These are phyloP conservation scores for Dillenia turbinata DNA, from an alignment of 164 flowering plant species.

Conservation along the genomic window DNA sequence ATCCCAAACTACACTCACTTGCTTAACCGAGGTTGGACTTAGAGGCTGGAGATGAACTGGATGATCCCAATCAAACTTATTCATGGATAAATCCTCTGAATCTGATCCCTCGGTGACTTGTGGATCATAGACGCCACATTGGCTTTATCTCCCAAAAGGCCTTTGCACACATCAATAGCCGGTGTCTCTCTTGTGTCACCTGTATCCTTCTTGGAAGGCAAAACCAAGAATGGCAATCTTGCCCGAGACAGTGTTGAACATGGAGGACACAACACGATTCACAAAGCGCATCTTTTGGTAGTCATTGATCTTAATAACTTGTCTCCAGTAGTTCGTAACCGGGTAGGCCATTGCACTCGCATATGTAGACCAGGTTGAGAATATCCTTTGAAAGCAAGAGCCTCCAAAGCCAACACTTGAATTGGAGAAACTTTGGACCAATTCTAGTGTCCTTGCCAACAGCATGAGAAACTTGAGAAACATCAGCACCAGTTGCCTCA, in stretches of 20 bases:
- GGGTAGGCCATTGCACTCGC: slow-evolving; percentile 49
- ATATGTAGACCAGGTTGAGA: slow-evolving; percentile 47
- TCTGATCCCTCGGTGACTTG: slow-evolving; percentile 73
- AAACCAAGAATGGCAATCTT: slow-evolving; percentile 58
- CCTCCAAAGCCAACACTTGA: slow-evolving; percentile 61
- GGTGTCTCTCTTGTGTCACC: slow-evolving; percentile 47
- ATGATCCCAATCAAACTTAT: slow-evolving; percentile 80
- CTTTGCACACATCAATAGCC: slow-evolving; percentile 51
- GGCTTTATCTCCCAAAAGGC: slow-evolving; percentile 62
- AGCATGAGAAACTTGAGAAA: slow-evolving; percentile 43
- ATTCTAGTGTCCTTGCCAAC: slow-evolving; percentile 50
- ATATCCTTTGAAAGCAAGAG: slow-evolving; percentile 55
- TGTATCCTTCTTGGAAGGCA: slow-evolving; percentile 52
- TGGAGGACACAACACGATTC: slow-evolving; percentile 49
- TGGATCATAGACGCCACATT: slow-evolving; percentile 64
- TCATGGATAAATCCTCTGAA: slow-evolving; percentile 55
- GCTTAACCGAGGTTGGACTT: slow-evolving; percentile 48
- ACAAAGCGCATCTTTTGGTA: slow-evolving; percentile 56
- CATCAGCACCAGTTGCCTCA: slow-evolving; percentile 51
- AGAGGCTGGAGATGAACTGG: slow-evolving; percentile 53
- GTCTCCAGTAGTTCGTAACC: slow-evolving; percentile 67
- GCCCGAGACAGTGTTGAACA: slow-evolving; percentile 53
- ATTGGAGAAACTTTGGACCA: slow-evolving; percentile 48
- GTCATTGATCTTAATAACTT: slow-evolving; percentile 54
- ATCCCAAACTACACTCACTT: slow-evolving; percentile 48